Evolutionary conservation across 768 basidiomycete species (phyloP), one percentile per base, ranked within the genome.

Genomic region (Serendipita vermifera): DNA sequence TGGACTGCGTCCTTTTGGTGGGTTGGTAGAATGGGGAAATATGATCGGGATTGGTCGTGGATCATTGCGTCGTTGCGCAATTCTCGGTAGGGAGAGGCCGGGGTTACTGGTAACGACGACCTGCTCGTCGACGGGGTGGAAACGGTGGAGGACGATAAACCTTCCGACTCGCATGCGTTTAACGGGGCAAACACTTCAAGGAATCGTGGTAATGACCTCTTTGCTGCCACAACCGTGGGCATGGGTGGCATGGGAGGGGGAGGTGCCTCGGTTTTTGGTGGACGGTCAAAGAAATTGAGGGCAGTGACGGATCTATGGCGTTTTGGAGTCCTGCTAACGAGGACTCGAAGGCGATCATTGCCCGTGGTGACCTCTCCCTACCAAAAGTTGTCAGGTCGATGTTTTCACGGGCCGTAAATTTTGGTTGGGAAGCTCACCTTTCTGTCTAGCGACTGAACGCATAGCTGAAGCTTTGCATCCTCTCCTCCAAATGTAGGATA

Each of bases 401-500:
- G 15, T 41, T n/a, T 41, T n/a, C 15, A 41, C 15, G 22, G n/a
- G 46, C 22, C 46, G 9, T 26, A 29, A n/a, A 36, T n/a, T n/a
- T n/a, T n/a, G n/a, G n/a, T n/a, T n/a, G n/a, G 35, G 20, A 20
- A 2, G 31, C 22, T n/a, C n/a, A 51, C 46, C 46, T 51, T 51
- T 20, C 46, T 9, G 29, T 51, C 22, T 1, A 51, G 46, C n/a
- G 46, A 51, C 31, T 51, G 46, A 5, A 51, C 46, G 29, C 46
- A 51, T 20, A 51, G 46, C 22, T 51, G 46, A 29, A 51, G 24
- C 3, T 29, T 51, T 9, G 22, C 20, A 22, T 51, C 46, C 9
- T 51, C 46, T 3, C 46, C 46, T 9, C 46, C 46, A 51, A 51
- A 51, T 15, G 46, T 51, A 26, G 46, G 46, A 29, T 51, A 51